Percentiles rank a stretch among this genome's conserved stretches.
These are phyloP conservation scores for Rheum nobile DNA, from an alignment of 148 eudicot species.

Conservation along the genomic window DNA sequence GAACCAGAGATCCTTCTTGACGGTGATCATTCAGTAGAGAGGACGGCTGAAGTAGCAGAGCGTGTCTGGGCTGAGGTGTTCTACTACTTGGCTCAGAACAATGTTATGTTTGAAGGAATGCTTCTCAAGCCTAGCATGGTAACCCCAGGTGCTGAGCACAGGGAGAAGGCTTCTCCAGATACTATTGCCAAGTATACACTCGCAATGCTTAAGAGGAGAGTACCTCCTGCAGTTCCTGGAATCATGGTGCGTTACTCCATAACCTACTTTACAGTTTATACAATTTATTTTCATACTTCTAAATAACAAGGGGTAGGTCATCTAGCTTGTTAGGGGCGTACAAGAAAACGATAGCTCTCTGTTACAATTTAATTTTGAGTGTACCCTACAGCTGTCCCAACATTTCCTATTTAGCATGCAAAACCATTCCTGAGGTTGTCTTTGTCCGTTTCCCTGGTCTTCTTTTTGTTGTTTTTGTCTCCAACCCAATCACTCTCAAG, in stretches of 20 bases:
- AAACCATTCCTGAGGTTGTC: not conserved
- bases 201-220: conserved; percentile 77
- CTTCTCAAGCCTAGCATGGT: conserved; percentile 97
- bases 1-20: conserved; percentile 97
- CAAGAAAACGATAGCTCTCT: too few species aligned
- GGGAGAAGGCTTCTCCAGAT: conserved; percentile 75
- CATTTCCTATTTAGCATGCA: not conserved
- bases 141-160: conserved; percentile 97
- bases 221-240: conserved; percentile 97
- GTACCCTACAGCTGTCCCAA: too few species aligned
- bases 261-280: not conserved
- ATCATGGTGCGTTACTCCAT: conserved; percentile 48
- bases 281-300: not conserved
- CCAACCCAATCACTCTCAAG: too few species aligned
- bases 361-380: too few species aligned
- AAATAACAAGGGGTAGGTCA: not conserved
- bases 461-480: too few species aligned
- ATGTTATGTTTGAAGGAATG: conserved; percentile 75
- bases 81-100: conserved; percentile 80
- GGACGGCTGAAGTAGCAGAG: conserved; percentile 88
- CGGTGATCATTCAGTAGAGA: conserved; percentile 88
- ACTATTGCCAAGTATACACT: conserved; percentile 73
- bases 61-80: conserved; percentile 91
- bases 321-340: not conserved
- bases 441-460: not conserved